Evolutionary conservation across 2,329 filamentous ascomycete genomes (phyloP).

Genomic region (Ceratocystis alfenasii): DNA sequence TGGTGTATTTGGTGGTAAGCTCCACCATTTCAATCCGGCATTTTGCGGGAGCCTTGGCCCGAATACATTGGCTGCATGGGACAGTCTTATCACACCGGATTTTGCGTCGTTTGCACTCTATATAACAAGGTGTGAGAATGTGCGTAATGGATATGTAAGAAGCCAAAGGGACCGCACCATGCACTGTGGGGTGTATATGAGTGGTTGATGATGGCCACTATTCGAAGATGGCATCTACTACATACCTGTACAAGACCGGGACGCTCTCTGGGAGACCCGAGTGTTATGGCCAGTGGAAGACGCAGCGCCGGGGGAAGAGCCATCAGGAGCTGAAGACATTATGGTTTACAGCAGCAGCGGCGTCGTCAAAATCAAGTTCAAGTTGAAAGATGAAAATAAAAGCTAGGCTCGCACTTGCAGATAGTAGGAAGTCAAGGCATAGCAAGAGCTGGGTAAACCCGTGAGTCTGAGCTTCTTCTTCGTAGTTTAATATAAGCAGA

Average conservation of each 20-base stretch:
- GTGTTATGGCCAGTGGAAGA: conserved; percentile 3
- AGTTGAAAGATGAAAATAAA: background rate
- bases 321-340: background rate
- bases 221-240: background rate
- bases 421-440: background rate
- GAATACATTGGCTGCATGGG: conserved; percentile 20
- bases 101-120: conserved; percentile 22
- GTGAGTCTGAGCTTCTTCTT: background rate
- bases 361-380: background rate
- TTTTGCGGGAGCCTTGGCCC: conserved; percentile 18
- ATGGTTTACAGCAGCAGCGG: background rate
- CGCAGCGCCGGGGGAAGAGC: conserved; percentile 1
- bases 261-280: conserved; percentile 20
- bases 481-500: background rate
- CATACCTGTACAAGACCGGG: conserved; percentile 20
- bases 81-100: conserved; percentile 22
- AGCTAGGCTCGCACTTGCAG: background rate
- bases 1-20: conserved; percentile 22
- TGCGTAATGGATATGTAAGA: background rate
- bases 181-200: background rate
- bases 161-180: no score
- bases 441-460: background rate
- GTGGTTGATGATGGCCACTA: conserved; percentile 2
- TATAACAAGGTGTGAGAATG: background rate
- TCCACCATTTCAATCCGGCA: conserved; percentile 21